Evolutionary conservation across 495 filamentous ascomycete species (phyloP), one percentile per base, ranked within the genome.

Genomic region (Penicillium maclennaniae): DNA sequence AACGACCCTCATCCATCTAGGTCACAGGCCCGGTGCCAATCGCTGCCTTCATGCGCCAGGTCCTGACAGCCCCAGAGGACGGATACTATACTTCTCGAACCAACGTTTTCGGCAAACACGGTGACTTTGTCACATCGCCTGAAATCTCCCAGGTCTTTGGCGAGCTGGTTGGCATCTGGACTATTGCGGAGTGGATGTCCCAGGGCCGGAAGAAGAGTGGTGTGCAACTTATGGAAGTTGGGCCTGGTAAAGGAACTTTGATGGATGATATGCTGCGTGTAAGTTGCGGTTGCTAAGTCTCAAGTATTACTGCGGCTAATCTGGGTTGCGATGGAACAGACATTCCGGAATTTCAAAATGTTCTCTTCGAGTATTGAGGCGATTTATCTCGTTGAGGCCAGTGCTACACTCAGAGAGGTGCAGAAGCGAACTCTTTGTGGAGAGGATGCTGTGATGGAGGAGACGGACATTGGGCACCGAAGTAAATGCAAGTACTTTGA

Each of bases 111-210:
- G 95, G 93, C 1, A 77, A 80, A 48, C 86, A 87, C 61, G 93
- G 93, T 23, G 93, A 98, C 68, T 98, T 98, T 53, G 87, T 97
- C 41, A 98, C 93, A 0, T 96, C 91, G 6, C 93, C 93, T 0
- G 93, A 98, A 70, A 97, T 98, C 60, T 96, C 91, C 3, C 93
- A 98, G 66, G 81, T 97, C 15, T 97, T 97, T 73, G 93, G 93
- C 20, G 93, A 98, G 68, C 79, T 98, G 16, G 73, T 96, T 43
- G 93, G 91, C 1, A 81, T 98, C 61, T 98, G 93, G 93, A 83
- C 95, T 42, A 83, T 97, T 25, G 79, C 95, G 27, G 93, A 98
- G 76, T 97, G 93, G 92, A 87, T 97, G 71, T 82, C 87, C 23
- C 93, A 97, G 66, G 92, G 91, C 7, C 75, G 79, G 46, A 83